phyloP scores from a whole-genome alignment of 305 asterid species.

The Stenogyne calaminthoides region DNA sequence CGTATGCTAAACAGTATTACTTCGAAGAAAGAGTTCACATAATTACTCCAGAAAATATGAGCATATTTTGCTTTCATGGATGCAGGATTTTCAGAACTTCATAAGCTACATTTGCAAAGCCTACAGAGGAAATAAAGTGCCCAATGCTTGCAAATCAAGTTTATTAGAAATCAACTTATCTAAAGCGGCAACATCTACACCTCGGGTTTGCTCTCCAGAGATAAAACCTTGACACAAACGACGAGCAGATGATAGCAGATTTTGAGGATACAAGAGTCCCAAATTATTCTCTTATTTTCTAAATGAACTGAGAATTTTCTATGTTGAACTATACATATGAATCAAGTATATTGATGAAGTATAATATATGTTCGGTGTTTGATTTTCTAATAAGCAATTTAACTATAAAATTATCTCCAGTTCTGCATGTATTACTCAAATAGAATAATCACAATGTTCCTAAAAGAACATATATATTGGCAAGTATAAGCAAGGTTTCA shows the following conservation, averaged over 20 bases:
- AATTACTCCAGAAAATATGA: background rate
- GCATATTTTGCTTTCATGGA: background rate
- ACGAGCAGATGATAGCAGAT: slow-evolving; percentile 17
- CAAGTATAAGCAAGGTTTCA: background rate
- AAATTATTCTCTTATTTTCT: background rate
- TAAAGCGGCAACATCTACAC: slow-evolving; percentile 23
- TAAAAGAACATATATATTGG: background rate
- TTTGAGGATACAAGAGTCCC: background rate
- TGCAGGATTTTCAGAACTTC: slow-evolving; percentile 69
- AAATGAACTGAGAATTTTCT: background rate
- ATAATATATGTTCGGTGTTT: slow-evolving; percentile 3
- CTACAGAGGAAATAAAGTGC: slow-evolving; percentile 55
- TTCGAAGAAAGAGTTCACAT: too few species aligned
- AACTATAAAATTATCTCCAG: background rate
- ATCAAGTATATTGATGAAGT: background rate
- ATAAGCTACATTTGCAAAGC: slow-evolving; percentile 63
- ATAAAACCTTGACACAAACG: background rate
- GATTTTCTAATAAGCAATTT: background rate
- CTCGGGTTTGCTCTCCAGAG: slow-evolving; percentile 36
- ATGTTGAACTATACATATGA: background rate
- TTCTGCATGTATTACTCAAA: background rate
- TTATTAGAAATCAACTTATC: slow-evolving; percentile 30
- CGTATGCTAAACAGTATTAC: too few species aligned
- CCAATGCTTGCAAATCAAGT: slow-evolving; percentile 54
- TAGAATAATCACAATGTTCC: background rate